Percentiles rank a stretch among this genome's conserved stretches.
These are phyloP conservation scores for Ogataea henricii DNA, from an alignment of 805 yeast genomes.

Conservation along the genomic window DNA sequence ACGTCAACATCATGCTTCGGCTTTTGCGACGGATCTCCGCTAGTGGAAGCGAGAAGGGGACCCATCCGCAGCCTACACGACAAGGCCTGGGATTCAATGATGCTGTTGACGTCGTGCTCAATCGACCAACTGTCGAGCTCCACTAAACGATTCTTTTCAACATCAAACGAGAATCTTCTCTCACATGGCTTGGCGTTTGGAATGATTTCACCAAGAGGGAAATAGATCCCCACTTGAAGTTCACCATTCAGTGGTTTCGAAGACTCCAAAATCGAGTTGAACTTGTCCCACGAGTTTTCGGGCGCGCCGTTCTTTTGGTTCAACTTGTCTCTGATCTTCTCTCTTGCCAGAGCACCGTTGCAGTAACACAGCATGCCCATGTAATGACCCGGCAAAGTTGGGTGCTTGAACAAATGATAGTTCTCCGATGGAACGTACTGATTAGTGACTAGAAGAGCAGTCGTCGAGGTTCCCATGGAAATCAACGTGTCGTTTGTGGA, in stretches of 20 bases:
- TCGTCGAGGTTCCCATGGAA: constrained; percentile 90
- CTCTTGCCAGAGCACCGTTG: constrained; percentile 88
- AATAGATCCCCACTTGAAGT: constrained; percentile 69
- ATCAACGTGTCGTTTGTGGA: constrained; percentile 73
- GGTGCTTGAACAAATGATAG: constrained; percentile 86
- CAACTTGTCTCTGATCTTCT: constrained; percentile 64
- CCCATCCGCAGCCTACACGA: constrained; percentile 80
- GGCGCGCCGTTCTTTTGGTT: constrained; percentile 45
- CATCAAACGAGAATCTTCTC: constrained; percentile 49
- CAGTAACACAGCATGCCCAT: constrained; percentile 97
- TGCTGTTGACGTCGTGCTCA: constrained; percentile 70
- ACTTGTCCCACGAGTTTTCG: constrained; percentile 54
- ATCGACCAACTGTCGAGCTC: constrained; percentile 44
- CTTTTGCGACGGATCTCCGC: constrained; percentile 1
- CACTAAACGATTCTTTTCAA: constrained; percentile 32
- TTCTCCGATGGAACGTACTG: constrained; percentile 75
- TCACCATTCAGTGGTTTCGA: constrained; percentile 37
- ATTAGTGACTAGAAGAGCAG: constrained; percentile 79
- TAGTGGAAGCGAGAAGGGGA: constrained; percentile 59
- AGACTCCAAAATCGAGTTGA: constrained; percentile 53
- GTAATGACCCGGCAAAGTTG: constrained; percentile 70
- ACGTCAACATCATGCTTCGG: constrained; percentile 23
- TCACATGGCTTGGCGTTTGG: constrained; percentile 75
- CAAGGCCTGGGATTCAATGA: constrained; percentile 84
- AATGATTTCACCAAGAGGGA: constrained; percentile 88